Conservation (phyloP, 768 basidiomycete species). For the Boletus sp. region DNA sequence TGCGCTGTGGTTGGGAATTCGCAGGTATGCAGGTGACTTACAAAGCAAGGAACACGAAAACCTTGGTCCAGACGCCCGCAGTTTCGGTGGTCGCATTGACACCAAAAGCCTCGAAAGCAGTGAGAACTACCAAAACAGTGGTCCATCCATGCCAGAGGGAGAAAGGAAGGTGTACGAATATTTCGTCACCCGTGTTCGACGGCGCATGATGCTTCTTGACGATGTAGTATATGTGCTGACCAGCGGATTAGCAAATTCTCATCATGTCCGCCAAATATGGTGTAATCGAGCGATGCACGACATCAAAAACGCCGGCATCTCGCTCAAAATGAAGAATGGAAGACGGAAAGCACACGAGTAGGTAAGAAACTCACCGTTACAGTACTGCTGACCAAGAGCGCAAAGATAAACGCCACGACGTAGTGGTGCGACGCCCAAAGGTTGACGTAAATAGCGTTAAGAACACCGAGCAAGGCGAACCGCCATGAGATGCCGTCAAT, state of each 20-base stretch:
- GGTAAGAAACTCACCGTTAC: slow-evolving; percentile 41
- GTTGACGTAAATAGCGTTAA: slow-evolving; percentile 89
- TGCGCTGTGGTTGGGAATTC: not conserved
- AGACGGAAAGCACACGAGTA: not conserved
- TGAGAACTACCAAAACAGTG: slow-evolving; percentile 77
- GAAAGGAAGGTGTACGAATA: slow-evolving; percentile 95
- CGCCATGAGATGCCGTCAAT: slow-evolving; percentile 91
- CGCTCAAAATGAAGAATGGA: slow-evolving; percentile 16
- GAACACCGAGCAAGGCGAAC: slow-evolving; percentile 81
- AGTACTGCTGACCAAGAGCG: slow-evolving; percentile 80
- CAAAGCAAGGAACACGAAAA: slow-evolving; percentile 92
- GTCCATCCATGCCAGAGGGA: slow-evolving; percentile 95
- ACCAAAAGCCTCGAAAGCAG: slow-evolving; percentile 88
- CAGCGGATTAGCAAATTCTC: slow-evolving; percentile 11
- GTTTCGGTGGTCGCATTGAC: slow-evolving; percentile 60
- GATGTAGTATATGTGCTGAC: slow-evolving; percentile 87
- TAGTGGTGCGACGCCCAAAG: slow-evolving; percentile 81
- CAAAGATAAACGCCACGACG: slow-evolving; percentile 79
- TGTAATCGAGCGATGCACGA: not conserved
- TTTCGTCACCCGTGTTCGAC: slow-evolving; percentile 66
- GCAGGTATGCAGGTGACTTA: slow-evolving; percentile 36
- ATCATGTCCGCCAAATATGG: slow-evolving; percentile 8
- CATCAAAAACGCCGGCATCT: slow-evolving; percentile 3
- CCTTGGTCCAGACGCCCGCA: slow-evolving; percentile 89
- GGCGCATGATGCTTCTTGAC: slow-evolving; percentile 84